Conservation (phyloP, 1,284 basidiomycete genomes). For the Cystobasidium slooffiae region DNA sequence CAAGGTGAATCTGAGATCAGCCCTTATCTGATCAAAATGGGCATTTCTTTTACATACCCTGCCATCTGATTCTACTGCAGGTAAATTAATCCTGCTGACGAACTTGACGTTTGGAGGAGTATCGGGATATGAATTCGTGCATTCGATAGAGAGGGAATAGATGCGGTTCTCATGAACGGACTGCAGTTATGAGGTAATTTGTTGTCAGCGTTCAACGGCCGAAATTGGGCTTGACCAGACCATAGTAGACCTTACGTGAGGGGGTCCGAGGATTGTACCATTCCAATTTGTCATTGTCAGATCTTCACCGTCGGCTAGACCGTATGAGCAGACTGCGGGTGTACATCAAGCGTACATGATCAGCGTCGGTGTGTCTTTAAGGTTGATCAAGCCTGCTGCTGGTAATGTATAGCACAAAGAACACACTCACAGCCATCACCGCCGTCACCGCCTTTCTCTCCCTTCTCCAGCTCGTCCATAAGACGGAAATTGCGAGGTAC, state of each 20-base stretch:
- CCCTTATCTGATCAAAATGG: neutral
- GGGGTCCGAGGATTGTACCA: constrained; percentile 97
- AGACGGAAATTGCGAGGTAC: constrained; percentile 96
- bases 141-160: constrained; percentile 91
- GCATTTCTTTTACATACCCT: constrained; percentile 55
- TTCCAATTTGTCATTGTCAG: constrained; percentile 96
- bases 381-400: neutral
- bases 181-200: constrained; percentile 59
- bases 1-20: neutral
- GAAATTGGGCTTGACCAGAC: neutral
- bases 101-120: constrained; percentile 78
- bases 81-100: constrained; percentile 89
- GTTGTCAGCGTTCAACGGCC: neutral
- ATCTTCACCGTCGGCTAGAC: constrained; percentile 88
- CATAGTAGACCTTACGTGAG: constrained; percentile 69
- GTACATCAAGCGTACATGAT: neutral
- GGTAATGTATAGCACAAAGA: neutral
- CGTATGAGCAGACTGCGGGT: constrained; percentile 76
- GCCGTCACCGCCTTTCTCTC: constrained; percentile 98
- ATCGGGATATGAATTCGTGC: constrained; percentile 83
- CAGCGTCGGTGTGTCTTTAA: neutral
- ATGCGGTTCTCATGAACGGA: constrained; percentile 98
- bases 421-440: constrained; percentile 54
- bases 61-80: constrained; percentile 81
- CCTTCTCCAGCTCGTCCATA: constrained; percentile 97